Conservation (phyloP, 352 stramenopile species). For the Elongisporangium senticosum region DNA sequence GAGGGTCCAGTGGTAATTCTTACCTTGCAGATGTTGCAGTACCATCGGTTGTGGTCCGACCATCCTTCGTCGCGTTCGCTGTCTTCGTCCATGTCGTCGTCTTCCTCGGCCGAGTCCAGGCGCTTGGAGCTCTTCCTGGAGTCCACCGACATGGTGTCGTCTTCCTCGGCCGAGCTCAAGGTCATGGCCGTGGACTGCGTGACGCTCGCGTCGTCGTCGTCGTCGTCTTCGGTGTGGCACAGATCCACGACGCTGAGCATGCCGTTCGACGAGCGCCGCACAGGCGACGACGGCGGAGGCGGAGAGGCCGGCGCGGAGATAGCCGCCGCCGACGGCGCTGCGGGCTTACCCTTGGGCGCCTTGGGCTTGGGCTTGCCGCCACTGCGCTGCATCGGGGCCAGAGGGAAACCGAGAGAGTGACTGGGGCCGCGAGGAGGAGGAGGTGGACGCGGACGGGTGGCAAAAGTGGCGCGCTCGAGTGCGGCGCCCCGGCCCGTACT, state of each 20-base stretch:
- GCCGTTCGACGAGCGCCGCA: constrained; percentile 22
- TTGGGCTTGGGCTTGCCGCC: constrained; percentile 1
- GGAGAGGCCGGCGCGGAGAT: background rate
- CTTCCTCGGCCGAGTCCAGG: constrained; percentile 26
- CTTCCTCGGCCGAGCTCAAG: constrained; percentile 26
- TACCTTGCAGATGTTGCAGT: constrained; percentile 88
- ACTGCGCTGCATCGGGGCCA: background rate
- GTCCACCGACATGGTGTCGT: constrained; percentile 11
- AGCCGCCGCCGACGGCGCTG: background rate
- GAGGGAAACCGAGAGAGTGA: background rate
- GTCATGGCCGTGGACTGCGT: constrained; percentile 20
- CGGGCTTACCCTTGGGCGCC: constrained; percentile 21
- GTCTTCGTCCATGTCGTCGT: constrained; percentile 32
- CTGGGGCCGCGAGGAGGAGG: background rate
- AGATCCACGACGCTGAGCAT: constrained; percentile 82
- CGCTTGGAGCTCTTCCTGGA: constrained; percentile 19
- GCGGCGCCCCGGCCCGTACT: background rate
- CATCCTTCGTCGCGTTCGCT: constrained; percentile 52
- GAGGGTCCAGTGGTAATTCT: background rate
- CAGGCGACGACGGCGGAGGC: constrained; percentile 7
- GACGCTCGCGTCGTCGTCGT: constrained; percentile 19
- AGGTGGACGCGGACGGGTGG: background rate
- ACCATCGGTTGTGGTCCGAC: constrained; percentile 86
- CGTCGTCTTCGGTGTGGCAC: constrained; percentile 56
- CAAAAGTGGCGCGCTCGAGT: background rate